These are phyloP conservation scores for Fusarium sp. DNA, from an alignment of 2,329 filamentous ascomycete species.

Conservation along the genomic window DNA sequence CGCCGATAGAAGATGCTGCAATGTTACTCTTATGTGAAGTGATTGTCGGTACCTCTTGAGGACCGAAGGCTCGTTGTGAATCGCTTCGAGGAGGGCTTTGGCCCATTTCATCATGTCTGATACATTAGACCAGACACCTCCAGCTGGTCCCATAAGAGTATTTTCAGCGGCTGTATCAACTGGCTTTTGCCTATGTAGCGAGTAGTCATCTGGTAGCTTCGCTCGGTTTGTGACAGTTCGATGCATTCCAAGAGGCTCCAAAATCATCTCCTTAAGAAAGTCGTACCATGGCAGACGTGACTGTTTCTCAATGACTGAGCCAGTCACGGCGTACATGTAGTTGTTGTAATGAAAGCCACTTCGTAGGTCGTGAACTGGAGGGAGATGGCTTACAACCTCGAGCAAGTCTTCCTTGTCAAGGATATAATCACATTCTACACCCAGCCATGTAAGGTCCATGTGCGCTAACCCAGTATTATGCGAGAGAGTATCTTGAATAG, in stretches of 20 bases:
- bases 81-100: background rate
- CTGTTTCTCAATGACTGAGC: background rate
- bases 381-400: background rate
- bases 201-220: rapidly evolving
- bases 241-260: rapidly evolving
- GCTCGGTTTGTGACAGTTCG: background rate
- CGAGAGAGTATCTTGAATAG: background rate
- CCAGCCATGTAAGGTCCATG: background rate
- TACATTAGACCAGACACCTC: background rate
- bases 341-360: background rate
- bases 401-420: background rate
- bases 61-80: rapidly evolving
- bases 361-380: background rate
- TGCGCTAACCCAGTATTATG: background rate
- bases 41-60: background rate
- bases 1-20: background rate
- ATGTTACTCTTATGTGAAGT: background rate
- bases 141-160: background rate
- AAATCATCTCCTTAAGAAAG: background rate
- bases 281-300: background rate
- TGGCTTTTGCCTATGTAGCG: background rate
- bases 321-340: background rate
- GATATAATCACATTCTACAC: background rate
- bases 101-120: background rate
- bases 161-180: background rate